Base-by-base conservation (phyloP, 2,329 filamentous ascomycete species). In the Dactylonectria macrodidyma region DNA sequence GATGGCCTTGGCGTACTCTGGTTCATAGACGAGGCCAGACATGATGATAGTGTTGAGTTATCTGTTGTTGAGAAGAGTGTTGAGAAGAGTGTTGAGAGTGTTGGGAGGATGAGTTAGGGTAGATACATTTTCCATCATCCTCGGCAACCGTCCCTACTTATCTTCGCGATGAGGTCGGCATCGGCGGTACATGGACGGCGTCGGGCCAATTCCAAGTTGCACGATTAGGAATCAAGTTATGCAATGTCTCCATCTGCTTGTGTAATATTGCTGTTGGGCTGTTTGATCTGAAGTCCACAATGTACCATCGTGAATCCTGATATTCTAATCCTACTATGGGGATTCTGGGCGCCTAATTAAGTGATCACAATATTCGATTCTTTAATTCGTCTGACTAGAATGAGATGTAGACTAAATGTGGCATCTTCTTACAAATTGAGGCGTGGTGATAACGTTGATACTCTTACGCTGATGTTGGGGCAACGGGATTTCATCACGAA, bases 1-100 rank as follows among this genome's bases (percentile, higher is more conserved):
- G 12, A 74, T 51, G 12, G 61, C 67, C 48, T 69, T 56, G 2
- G 71, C 72, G 19, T 73, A 75, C 22, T 72, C 72, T 9, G 58
- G 9, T 14, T 75, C 73, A 11, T 72, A 75, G 34, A 34, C 44
- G 8, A 75, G 55, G n/a, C 55, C 54, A 16, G 72, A 14, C 72
- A 75, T 34, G 12, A 16, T 44, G 48, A 14, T 24, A 3, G 24
- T 34, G 10, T 30, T 30, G 26, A 30, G 26, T 30, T 30, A 30
- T 30, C 4, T 30, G 26, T 30, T 30, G 26, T 30, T 30, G 26
- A 30, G 26, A 30, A 7, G 26, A 30, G n/a, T 16, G 24, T 46
- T 36, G 19, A 10, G 30, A 44, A 16, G 38, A 7, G 19, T 19
- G 2, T 54, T n/a, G 41, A 30, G 16, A 12, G 16, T 46, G 4